Base-by-base conservation (phyloP, 2,329 filamentous ascomycete genomes). In the Stagonosporopsis cucurbitacearum region DNA sequence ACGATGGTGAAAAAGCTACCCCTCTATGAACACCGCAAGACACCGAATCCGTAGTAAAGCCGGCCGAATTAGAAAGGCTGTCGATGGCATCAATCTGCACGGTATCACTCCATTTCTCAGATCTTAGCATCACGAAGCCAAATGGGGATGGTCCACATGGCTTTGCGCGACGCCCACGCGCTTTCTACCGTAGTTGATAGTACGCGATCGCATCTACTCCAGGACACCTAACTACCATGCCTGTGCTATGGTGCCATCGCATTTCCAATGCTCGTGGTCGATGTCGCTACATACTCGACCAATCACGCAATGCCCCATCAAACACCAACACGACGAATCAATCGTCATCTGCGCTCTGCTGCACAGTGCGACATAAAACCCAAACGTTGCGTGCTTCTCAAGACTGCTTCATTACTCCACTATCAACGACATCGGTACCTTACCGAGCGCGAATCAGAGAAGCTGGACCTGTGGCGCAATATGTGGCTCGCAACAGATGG, bases 231-330 rank as follows among this genome's bases (percentile, higher is more conserved):
- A 57, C 53, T 49, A 53, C 52, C 55, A 32, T 32, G 40, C 48
- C 37, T 53, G 23, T 35, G 22, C 42, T 17, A 57, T 59, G 54
- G n/a, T 39, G 50, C 33, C 42, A 49, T 50, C 49, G 39, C 33
- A 42, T 51, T 44, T 46, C 50, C 46, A 41, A 26, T 44, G 50
- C 54, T 60, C 53, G 53, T 41, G 37, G 60, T 58, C 44, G 33
- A 69, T 72, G 70, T 72, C 63, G 70, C 64, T 58, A 67, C 48
- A 25, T 47, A 42, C 65, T 63, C 54, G 53, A 65, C 68, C 66
- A 69, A 73, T 74, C 65, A 72, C 71, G 71, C 70, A 67, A 74
- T 73, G 36, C 44, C 57, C 54, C 50, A 60, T 62, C 50, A 57
- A 63, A 35, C 32, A 25, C 22, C 17, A 41, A 19, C 22, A 59